Percentiles rank a stretch among this genome's conserved stretches.
phyloP scores from a whole-genome alignment of 768 basidiomycete genomes.

The Amanita brunnescens region DNA sequence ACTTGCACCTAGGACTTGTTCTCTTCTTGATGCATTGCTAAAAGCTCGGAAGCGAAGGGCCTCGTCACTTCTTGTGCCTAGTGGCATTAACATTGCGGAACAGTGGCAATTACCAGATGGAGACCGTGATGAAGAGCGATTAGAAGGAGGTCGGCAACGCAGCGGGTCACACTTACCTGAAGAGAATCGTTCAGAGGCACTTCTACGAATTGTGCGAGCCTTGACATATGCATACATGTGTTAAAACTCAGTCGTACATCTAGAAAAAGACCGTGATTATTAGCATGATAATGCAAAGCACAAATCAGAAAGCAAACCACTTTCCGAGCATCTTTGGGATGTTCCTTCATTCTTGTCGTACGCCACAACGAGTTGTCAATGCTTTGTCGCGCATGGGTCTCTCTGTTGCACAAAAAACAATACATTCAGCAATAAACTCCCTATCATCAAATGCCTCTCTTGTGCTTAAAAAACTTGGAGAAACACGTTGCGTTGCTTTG shows the following conservation, averaged over 20 bases:
- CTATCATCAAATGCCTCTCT: slow-evolving; percentile 11
- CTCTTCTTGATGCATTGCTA: not conserved
- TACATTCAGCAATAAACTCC: slow-evolving; percentile 9
- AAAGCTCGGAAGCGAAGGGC: not conserved
- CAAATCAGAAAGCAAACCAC: slow-evolving; percentile 16
- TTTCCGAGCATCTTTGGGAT: not conserved
- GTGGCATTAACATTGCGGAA: not conserved
- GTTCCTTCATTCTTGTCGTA: slow-evolving; percentile 5
- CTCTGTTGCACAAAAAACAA: slow-evolving; percentile 14
- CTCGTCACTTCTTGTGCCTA: not conserved
- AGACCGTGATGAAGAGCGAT: not conserved
- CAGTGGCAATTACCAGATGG: not conserved
- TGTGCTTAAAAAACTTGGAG: slow-evolving; percentile 6
- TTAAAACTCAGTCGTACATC: not conserved
- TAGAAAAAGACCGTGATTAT: slow-evolving; percentile 19
- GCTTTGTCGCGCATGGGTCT: slow-evolving; percentile 19
- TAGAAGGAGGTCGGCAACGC: not conserved
- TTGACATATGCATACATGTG: no score
- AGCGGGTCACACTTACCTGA: not conserved
- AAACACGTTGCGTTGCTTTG: slow-evolving; percentile 10
- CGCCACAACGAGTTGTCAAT: slow-evolving; percentile 19
- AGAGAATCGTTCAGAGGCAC: not conserved
- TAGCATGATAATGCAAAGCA: slow-evolving; percentile 19
- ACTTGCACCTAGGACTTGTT: not conserved
- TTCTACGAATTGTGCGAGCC: not conserved